Percentiles rank a stretch among this genome's conserved stretches.
Conservation (phyloP, 2,329 filamentous ascomycete species). For the Colletotrichum scovillei region DNA sequence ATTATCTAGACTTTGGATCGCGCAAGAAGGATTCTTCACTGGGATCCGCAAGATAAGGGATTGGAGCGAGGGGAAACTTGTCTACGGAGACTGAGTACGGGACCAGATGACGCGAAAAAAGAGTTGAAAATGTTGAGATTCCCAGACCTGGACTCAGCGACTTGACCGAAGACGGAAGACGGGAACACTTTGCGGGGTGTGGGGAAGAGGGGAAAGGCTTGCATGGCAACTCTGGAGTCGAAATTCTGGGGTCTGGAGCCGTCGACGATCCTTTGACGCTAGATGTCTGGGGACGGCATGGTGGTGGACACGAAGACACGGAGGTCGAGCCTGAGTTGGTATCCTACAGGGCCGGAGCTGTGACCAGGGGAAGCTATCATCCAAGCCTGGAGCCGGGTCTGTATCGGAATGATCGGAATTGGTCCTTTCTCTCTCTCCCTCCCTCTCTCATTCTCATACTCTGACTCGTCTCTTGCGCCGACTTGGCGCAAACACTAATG, state of each 20-base stretch:
- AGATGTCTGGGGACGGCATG: constrained; percentile 13
- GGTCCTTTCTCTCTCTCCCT: not conserved
- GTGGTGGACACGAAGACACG: constrained; percentile 12
- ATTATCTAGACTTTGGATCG: constrained; percentile 12
- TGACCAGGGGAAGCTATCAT: not conserved
- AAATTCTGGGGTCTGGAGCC: constrained; percentile 26
- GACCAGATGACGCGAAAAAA: constrained; percentile 28
- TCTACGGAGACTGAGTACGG: constrained; percentile 5
- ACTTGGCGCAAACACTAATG: constrained; percentile 5
- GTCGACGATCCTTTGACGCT: constrained; percentile 29
- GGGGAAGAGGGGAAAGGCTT: constrained; percentile 36
- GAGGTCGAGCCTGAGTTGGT: constrained; percentile 5
- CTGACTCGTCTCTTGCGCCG: constrained; percentile 9
- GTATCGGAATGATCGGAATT: constrained; percentile 21
- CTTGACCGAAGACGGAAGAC: constrained; percentile 28
- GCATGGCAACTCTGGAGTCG: constrained; percentile 11
- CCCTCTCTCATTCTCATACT: not conserved
- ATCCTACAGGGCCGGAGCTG: not conserved
- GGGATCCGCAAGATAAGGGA: not conserved
- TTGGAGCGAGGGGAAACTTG: constrained; percentile 28
- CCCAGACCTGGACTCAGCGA: constrained; percentile 6
- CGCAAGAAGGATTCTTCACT: not conserved
- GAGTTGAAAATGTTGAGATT: constrained; percentile 20
- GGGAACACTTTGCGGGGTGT: constrained; percentile 39
- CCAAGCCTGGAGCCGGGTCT: not conserved